A percentile compares a stretch with the other conserved stretches of the same genome.
phyloP scores from a whole-genome alignment of 106 monocot species.

The Dendrobium nobile region DNA sequence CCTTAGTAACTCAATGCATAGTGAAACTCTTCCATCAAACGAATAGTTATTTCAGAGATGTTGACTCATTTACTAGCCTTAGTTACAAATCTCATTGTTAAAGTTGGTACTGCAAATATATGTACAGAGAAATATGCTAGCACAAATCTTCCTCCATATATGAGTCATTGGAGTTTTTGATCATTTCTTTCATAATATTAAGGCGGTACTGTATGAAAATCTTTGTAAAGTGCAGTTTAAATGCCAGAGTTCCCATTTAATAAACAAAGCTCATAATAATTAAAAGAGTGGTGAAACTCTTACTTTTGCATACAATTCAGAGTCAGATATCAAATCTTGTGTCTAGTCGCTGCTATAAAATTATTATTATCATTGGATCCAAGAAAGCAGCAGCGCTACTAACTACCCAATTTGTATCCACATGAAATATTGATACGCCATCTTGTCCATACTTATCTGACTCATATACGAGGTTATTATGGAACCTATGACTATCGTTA shows the following conservation, averaged over 20 bases:
- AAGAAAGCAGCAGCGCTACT: conserved; percentile 77
- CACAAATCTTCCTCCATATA: no score
- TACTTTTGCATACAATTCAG: conserved; percentile 14
- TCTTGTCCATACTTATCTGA: conserved; percentile 32
- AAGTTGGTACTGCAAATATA: no score
- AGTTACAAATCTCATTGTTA: no score
- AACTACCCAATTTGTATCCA: conserved; percentile 55
- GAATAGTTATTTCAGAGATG: no score
- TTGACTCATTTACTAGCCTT: no score
- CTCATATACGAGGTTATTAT: conserved; percentile 34
- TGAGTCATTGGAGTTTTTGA: no score
- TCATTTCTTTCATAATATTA: conserved; percentile 17
- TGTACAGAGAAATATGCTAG: no score
- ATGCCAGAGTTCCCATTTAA: conserved; percentile 23
- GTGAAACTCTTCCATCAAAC: conserved; percentile 19
- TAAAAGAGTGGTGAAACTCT: conserved; percentile 29
- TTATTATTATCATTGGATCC: conserved; percentile 49
- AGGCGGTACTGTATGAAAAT: conserved; percentile 33
- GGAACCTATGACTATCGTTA: no score
- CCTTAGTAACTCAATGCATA: conserved; percentile 22
- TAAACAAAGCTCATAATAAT: conserved; percentile 26
- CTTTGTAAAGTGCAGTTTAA: conserved; percentile 36
- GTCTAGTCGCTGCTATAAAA: conserved; percentile 51
- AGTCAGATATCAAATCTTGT: conserved; percentile 23
- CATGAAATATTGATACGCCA: conserved; percentile 54